These are phyloP conservation scores for Sanguinoderma infundibulare DNA, from an alignment of 1,284 basidiomycete genomes.

Conservation along the genomic window DNA sequence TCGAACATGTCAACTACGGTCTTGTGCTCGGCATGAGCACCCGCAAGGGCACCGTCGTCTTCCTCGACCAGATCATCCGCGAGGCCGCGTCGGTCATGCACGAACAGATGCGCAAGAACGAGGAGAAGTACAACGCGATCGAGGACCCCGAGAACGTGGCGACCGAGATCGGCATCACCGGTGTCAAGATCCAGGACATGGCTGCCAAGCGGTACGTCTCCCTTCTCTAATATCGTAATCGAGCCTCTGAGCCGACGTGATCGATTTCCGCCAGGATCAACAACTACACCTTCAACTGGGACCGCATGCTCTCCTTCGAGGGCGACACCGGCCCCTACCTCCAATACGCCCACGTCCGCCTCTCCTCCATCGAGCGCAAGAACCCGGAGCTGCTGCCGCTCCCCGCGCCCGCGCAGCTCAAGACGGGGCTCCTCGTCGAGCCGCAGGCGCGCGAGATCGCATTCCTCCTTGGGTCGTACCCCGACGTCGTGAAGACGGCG, in stretches of 20 bases:
- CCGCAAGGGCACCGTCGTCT: constrained; percentile 94
- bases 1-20: constrained; percentile 94
- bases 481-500: constrained; percentile 88
- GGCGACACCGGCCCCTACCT: constrained; percentile 97
- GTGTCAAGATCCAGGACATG: constrained; percentile 99
- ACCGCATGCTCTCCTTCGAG: constrained; percentile 95
- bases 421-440: constrained; percentile 70
- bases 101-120: constrained; percentile 95
- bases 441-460: constrained; percentile 86
- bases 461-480: constrained; percentile 88
- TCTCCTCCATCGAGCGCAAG: constrained; percentile 93
- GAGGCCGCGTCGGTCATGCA: constrained; percentile 94
- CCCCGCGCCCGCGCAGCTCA: constrained; percentile 68
- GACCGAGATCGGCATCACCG: constrained; percentile 91
- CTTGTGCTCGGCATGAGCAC: constrained; percentile 97
- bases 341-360: constrained; percentile 96
- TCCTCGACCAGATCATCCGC: constrained; percentile 93
- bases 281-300: constrained; percentile 96
- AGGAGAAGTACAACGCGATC: constrained; percentile 90
- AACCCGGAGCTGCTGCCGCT: constrained; percentile 89
- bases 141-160: constrained; percentile 87
- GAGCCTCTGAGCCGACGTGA: not conserved
- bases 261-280: constrained; percentile 69
- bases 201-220: constrained; percentile 38
- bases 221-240: not conserved